Evolutionary conservation across 2,329 filamentous ascomycete genomes (phyloP).

Genomic region (Fusarium liriodendri): DNA sequence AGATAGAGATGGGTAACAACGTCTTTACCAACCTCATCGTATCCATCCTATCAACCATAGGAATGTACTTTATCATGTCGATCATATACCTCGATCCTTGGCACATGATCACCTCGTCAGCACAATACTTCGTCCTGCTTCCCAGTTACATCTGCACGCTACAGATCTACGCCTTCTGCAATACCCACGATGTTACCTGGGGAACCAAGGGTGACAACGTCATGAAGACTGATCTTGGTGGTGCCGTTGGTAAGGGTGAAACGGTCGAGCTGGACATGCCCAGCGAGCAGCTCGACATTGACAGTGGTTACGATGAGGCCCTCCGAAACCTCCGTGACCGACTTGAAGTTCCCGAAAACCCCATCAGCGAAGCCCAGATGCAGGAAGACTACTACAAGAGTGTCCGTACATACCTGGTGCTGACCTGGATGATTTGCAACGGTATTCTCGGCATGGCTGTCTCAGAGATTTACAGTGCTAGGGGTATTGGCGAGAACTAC

Average conservation of each 20-base stretch:
- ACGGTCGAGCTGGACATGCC: slow-evolving; percentile 98
- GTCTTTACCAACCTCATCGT: slow-evolving; percentile 96
- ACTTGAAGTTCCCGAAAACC: slow-evolving; percentile 77
- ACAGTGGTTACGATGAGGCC: slow-evolving; percentile 96
- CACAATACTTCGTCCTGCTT: slow-evolving; percentile 92
- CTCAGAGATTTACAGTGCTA: slow-evolving; percentile 82
- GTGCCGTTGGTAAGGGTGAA: slow-evolving; percentile 80
- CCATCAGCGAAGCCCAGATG: slow-evolving; percentile 79
- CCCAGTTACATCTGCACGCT: slow-evolving; percentile 96
- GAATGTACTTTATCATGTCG: slow-evolving; percentile 95
- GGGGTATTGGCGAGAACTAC: slow-evolving; percentile 81
- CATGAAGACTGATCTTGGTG: slow-evolving; percentile 90
- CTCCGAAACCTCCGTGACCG: slow-evolving; percentile 95
- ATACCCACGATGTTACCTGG: slow-evolving; percentile 46
- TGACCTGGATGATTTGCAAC: slow-evolving; percentile 93
- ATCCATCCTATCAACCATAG: slow-evolving; percentile 87
- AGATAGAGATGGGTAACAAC: slow-evolving; percentile 79
- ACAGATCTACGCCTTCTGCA: slow-evolving; percentile 94
- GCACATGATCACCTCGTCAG: slow-evolving; percentile 96
- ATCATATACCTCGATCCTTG: slow-evolving; percentile 97
- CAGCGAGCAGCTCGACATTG: slow-evolving; percentile 96
- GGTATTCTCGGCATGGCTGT: slow-evolving; percentile 94
- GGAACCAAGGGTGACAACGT: slow-evolving; percentile 96
- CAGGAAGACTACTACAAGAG: slow-evolving; percentile 99
- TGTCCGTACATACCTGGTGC: slow-evolving; percentile 97